Base-by-base conservation (phyloP, 208 protist genomes). In the Polymyxa betae region DNA sequence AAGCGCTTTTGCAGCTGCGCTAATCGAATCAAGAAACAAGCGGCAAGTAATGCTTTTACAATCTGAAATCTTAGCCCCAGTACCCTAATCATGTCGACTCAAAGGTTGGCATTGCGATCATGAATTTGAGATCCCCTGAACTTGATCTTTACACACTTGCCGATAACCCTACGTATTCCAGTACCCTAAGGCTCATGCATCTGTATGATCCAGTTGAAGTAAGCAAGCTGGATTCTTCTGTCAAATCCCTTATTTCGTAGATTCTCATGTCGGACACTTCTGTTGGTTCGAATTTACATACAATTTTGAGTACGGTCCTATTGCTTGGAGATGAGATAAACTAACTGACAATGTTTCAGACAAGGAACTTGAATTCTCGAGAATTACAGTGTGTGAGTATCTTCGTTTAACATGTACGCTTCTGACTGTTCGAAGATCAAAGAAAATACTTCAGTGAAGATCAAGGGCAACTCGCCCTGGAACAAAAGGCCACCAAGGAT, bases 371-470 rank as follows among this genome's bases (percentile, higher is more conserved):
- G 72, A 82, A 5, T 38, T 43, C 16, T 82, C 5, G 5, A 82
- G 35, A 82, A 43, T 82, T 35, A 43, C 40, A 35, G 72, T n/a
- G n/a, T 82, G 72, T 82, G 40, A 82, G 72, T 38, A 43, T 35
- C 5, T 82, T 82, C 72, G 5, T 43, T 35, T 82, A 43, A 20
- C 35, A 35, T 5, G 5, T 40, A 82, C 5, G 12, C 35, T 20
- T 82, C 12, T 40, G 16, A 20, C 72, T 82, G 72, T 12, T 35
- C 5, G 16, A 5, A 82, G 72, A 82, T 43, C 72, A 82, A 82
- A 35, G 72, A 82, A 82, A 82, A n/a, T 16, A 82, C 35, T 82
- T 82, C 72, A 82, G 35, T 43, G 72, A 82, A 82, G 72, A 82
- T 43, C 72, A 82, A 82, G 72, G 72, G 5, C 72, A 82, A 82